These are phyloP conservation scores for Myxozyma neotropica DNA, from an alignment of 805 yeast genomes.

Conservation along the genomic window DNA sequence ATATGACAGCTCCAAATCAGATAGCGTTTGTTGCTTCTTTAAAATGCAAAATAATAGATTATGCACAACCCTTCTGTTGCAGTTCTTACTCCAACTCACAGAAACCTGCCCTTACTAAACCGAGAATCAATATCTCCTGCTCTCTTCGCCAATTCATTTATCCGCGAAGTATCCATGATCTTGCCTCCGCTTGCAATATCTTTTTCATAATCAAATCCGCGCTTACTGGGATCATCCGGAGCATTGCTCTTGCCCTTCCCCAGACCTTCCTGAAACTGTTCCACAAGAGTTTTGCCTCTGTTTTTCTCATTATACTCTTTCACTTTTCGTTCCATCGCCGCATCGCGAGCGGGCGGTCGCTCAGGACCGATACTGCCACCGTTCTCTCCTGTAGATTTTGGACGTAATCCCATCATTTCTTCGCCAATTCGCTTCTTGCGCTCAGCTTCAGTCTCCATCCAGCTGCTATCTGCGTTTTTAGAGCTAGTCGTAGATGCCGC, in stretches of 20 bases:
- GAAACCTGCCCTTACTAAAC: conserved; percentile 26
- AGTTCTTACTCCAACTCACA: no score
- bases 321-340: conserved; percentile 28
- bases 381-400: neutral
- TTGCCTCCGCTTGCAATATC: conserved; percentile 32
- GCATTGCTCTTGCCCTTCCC: conserved; percentile 12
- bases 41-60: no score
- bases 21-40: no score
- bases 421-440: conserved; percentile 34
- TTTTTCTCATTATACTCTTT: conserved; percentile 22
- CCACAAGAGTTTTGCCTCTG: conserved; percentile 33
- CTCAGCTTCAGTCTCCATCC: conserved; percentile 35
- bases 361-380: conserved; percentile 12
- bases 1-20: no score
- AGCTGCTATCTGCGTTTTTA: conserved; percentile 19
- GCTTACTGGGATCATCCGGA: conserved; percentile 31
- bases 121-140: conserved; percentile 32
- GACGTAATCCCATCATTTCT: conserved; percentile 35
- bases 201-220: conserved; percentile 33
- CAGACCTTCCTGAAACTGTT: conserved; percentile 22
- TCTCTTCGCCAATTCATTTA: conserved; percentile 23
- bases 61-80: no score
- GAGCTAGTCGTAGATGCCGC: conserved; percentile 9
- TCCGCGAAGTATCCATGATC: conserved; percentile 14
- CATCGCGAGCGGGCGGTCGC: conserved; percentile 13